phyloP scores from a whole-genome alignment of 2,329 filamentous ascomycete species.

The Emericellopsis cladophorae region DNA sequence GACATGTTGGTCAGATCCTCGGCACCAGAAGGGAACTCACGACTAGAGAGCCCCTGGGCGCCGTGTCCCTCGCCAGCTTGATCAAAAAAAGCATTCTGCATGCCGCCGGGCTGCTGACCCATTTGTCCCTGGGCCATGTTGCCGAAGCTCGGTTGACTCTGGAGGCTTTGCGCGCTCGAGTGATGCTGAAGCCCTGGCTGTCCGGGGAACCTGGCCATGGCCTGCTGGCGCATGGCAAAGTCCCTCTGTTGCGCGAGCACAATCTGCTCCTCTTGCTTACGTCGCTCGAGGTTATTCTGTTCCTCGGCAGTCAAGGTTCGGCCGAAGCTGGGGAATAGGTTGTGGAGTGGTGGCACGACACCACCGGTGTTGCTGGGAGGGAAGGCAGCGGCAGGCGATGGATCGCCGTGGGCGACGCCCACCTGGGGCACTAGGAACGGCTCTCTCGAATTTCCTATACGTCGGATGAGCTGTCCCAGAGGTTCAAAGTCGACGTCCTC shows the following conservation, averaged over 20 bases:
- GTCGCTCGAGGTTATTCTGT: constrained; percentile 89
- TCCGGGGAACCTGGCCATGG: constrained; percentile 56
- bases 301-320: constrained; percentile 94
- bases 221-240: constrained; percentile 76
- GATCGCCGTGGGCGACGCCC: constrained; percentile 78
- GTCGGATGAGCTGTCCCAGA: constrained; percentile 81
- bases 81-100: constrained; percentile 55
- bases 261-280: constrained; percentile 97
- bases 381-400: constrained; percentile 39
- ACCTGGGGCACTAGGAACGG: constrained; percentile 97
- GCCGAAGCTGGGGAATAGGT: constrained; percentile 90
- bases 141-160: constrained; percentile 93
- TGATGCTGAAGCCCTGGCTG: constrained; percentile 64
- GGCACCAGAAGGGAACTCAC: constrained; percentile 45
- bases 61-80: constrained; percentile 29
- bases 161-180: constrained; percentile 86
- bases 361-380: constrained; percentile 39
- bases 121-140: constrained; percentile 58
- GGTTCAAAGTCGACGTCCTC: constrained; percentile 94
- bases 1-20: constrained; percentile 62
- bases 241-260: constrained; percentile 94
- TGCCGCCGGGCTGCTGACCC: constrained; percentile 36
- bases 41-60: not conserved
- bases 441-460: constrained; percentile 94
- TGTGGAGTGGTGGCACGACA: constrained; percentile 79